phyloP scores from a whole-genome alignment of 2,329 filamentous ascomycete species.

The Alternaria incomplexa region DNA sequence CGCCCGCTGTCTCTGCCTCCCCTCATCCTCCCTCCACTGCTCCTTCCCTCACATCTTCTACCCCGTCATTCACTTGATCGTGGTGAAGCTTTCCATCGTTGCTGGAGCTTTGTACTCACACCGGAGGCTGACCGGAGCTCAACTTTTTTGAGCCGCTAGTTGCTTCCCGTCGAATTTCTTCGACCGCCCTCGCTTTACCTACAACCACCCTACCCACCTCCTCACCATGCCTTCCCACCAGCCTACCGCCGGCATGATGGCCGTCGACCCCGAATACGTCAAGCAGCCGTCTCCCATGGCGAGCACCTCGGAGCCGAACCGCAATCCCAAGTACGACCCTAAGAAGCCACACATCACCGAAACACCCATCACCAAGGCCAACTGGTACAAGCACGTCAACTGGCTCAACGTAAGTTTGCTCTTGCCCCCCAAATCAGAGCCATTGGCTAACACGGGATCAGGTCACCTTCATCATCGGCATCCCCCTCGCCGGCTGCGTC shows the following conservation, averaged over 20 bases:
- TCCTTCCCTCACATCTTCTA: constrained; percentile 23
- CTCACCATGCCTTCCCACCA: constrained; percentile 59
- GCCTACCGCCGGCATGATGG: constrained; percentile 54
- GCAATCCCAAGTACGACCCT: constrained; percentile 59
- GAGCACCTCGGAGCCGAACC: constrained; percentile 59
- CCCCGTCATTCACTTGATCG: constrained; percentile 26
- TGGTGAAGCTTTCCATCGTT: constrained; percentile 29
- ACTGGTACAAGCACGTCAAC: constrained; percentile 93
- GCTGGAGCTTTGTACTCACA: constrained; percentile 15
- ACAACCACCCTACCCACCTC: constrained; percentile 3
- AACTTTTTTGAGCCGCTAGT: constrained; percentile 22
- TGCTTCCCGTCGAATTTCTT: constrained; percentile 10
- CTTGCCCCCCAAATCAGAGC: too few relatives aligned
- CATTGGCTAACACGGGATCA: constrained; percentile 58
- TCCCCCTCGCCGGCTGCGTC: constrained; percentile 77
- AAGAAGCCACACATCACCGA: constrained; percentile 89
- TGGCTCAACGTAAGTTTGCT: constrained; percentile 76
- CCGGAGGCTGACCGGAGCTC: constrained; percentile 25
- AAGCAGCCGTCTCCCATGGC: constrained; percentile 56
- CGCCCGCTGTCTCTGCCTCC: constrained; percentile 13
- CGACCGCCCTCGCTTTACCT: constrained; percentile 21
- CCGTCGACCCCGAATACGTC: constrained; percentile 57
- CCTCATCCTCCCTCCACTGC: constrained; percentile 16
- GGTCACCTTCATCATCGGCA: constrained; percentile 77
- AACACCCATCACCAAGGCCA: constrained; percentile 76